phyloP scores from a whole-genome alignment of 257 asterid genomes.

The Mentha longifolia region DNA sequence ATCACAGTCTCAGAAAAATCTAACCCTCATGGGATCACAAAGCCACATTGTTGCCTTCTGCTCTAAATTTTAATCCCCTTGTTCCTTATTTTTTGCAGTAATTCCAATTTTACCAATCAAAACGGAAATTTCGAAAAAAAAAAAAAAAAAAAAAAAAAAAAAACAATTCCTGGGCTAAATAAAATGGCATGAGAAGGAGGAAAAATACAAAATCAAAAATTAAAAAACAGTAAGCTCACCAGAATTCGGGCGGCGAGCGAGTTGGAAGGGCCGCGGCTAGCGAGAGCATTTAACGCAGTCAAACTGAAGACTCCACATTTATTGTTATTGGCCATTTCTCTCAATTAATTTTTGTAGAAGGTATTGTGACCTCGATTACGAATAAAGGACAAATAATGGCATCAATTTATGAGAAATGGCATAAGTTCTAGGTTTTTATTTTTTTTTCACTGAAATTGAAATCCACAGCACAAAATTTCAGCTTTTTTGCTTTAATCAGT shows the following conservation, averaged over 20 bases:
- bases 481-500: background rate
- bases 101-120: slow-evolving; percentile 24
- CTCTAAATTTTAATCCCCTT: background rate
- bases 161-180: background rate
- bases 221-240: slow-evolving; percentile 37
- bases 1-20: background rate
- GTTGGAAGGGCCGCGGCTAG: slow-evolving; percentile 72
- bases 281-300: slow-evolving; percentile 73
- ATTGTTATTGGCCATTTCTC: no score
- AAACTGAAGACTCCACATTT: no score
- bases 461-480: background rate
- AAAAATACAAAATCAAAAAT: no score
- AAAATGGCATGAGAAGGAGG: background rate
- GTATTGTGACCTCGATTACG: no score
- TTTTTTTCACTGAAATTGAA: background rate
- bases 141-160: no score
- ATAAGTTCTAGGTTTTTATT: no score
- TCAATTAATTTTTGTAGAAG: no score
- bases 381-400: no score
- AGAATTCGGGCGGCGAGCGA: slow-evolving; percentile 82
- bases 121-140: background rate
- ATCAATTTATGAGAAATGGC: no score
- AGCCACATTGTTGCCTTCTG: slow-evolving; percentile 2
- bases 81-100: background rate
- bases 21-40: background rate